Conservation (phyloP, 1,284 basidiomycete genomes). For the Macrocybe sp. region DNA sequence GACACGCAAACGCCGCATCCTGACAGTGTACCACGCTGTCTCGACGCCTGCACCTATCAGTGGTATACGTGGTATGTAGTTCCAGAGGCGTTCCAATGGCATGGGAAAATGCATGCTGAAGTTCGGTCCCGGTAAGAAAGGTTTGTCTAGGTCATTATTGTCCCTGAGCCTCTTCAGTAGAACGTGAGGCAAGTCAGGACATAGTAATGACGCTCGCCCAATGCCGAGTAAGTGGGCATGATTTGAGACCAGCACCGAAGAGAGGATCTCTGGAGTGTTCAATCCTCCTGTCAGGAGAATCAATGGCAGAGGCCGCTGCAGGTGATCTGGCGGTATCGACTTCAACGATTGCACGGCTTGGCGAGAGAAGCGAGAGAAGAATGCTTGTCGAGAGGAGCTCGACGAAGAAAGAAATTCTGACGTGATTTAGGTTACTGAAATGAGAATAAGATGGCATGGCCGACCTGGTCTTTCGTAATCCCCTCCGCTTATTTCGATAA, state of each 20-base stretch:
- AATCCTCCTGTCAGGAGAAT: slow-evolving; percentile 83
- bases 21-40: slow-evolving; percentile 57
- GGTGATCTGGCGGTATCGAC: slow-evolving; percentile 8
- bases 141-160: slow-evolving; percentile 16
- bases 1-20: slow-evolving; percentile 36
- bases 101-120: slow-evolving; percentile 18
- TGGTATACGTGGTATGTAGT: slow-evolving; percentile 36
- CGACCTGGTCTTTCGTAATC: slow-evolving; percentile 79
- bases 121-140: slow-evolving; percentile 37
- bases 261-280: slow-evolving; percentile 54
- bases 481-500: slow-evolving; percentile 86
- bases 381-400: slow-evolving; percentile 45
- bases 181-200: slow-evolving; percentile 55
- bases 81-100: slow-evolving; percentile 20
- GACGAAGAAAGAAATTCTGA: slow-evolving; percentile 9
- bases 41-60: slow-evolving; percentile 51
- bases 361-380: slow-evolving; percentile 59
- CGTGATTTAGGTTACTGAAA: slow-evolving; percentile 33
- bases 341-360: slow-evolving; percentile 40
- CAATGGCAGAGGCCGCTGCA: slow-evolving; percentile 41
- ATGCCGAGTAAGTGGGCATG: slow-evolving; percentile 76
- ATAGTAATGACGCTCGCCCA: slow-evolving; percentile 63
- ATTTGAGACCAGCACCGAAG: slow-evolving; percentile 42
- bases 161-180: slow-evolving; percentile 19
- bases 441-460: slow-evolving; percentile 9